These are phyloP conservation scores for Populus deltoides DNA, from an alignment of 345 rosid species.

Conservation along the genomic window DNA sequence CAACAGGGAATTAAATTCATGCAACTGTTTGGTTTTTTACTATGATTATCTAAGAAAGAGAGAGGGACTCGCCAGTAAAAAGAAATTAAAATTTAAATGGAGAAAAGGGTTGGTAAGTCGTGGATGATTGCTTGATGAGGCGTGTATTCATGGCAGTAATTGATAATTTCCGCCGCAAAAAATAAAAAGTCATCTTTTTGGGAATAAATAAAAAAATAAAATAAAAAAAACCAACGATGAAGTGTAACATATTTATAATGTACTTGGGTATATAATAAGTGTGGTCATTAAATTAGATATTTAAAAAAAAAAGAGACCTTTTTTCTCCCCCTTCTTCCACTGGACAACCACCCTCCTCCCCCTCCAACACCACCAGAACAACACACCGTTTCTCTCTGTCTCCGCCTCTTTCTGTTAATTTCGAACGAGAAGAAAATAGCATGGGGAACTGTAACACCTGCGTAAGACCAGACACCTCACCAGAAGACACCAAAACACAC, in stretches of 20 bases:
- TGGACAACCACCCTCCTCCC: slow-evolving; percentile 2
- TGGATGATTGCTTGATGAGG: no score
- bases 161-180: no score
- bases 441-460: slow-evolving; percentile 98
- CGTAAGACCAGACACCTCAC: slow-evolving; percentile 51
- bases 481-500: slow-evolving; percentile 19
- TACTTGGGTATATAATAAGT: not conserved
- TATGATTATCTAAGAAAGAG: no score
- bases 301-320: slow-evolving; percentile 35
- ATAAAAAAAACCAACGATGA: no score
- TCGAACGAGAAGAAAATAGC: not conserved
- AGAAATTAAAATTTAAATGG: no score
- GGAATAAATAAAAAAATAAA: no score
- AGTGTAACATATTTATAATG: not conserved
- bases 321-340: slow-evolving; percentile 20
- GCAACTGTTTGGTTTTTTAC: no score
- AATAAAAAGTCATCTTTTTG: no score
- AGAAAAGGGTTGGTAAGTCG: no score
- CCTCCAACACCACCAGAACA: not conserved
- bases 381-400: not conserved
- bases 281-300: not conserved
- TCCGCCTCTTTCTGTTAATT: not conserved
- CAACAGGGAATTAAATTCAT: no score
- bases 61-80: no score
- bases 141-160: no score